Base-by-base conservation (phyloP, 306 rosid genomes). In the Pterocarpus macrocarpus region DNA sequence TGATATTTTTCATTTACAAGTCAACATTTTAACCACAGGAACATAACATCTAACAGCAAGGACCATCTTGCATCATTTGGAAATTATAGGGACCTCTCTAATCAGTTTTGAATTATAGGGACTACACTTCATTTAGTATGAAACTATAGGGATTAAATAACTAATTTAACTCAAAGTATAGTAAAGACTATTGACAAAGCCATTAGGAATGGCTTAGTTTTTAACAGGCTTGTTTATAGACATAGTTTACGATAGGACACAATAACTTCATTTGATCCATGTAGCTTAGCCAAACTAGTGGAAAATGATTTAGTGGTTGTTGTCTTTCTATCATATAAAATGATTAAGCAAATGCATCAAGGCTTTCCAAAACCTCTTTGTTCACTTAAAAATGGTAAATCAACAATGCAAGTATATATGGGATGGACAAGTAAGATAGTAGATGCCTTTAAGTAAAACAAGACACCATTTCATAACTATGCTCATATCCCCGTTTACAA, bases 371-470 rank as follows among this genome's bases (percentile, higher is more conserved):
- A 22, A 0, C 28, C 28, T 22, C 28, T 22, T 22, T 22, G 28
- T 22, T 22, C 28, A 22, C 28, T 15, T 22, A 30, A 43, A 71
- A 70, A 8, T 16, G 5, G 49, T 33, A 73, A 79, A 66, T 15
- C 14, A 72, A 61, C 58, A 59, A 8, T 38, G 30, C 12, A 78
- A 73, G 13, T 2, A 58, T 47, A 39, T 28, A 59, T 13, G 35
- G 5, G 30, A 39, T 5, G 32, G 30, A 5, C 32, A 4, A 38
- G 63, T 41, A 34, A 33, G 57, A 75, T n/a, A 61, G n/a, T 15
- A 5, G 39, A 16, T 7, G 69, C 43, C 79, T 80, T 69, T 61
- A 4, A 17, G 35, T 64, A 61, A 56, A 83, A 56, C 68, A 65
- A 64, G 69, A 72, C 22, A 69, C 59, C 70, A 62, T 22, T 22